Evolutionary conservation across 805 yeast genomes (phyloP), one percentile per base, ranked within the genome.

Genomic region (Starmerella tilneyi): DNA sequence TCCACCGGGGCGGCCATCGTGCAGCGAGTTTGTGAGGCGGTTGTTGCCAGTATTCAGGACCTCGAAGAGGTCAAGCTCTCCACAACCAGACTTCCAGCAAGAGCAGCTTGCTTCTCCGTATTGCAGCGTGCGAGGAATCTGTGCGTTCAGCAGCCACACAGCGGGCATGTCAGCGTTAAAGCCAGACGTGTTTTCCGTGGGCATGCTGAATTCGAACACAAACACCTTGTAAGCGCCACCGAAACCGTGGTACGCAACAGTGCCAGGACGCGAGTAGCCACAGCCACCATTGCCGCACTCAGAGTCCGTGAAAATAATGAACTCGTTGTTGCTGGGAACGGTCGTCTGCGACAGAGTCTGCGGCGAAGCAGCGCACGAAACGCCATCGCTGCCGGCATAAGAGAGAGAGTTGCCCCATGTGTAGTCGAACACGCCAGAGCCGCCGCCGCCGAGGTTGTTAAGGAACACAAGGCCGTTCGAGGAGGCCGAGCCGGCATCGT

Each of bases 1-100:
- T 59, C 94, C 94, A 54, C 67, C 65, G 61, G 88, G 89, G 70
- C 83, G 94, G 56, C 82, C 84, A 61, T 74, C 77, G 70, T 89
- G 97, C 59, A 89, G 68, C 62, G 85, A 92, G 46, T 84, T 70
- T 44, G 64, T 57, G 64, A 88, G 70, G 63, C 79, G 78, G 62
- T 71, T 68, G 51, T 84, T 77, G 55, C 95, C 96, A 28, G 81
- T 55, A 51, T 78, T 69, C 56, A 92, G 74, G 56, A 89, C 73
- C 75, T 92, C 98, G 60, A 89, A 92, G 59, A 86, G 72, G 68
- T 92, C 98, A 59, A 92, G 72, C 73, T 92, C 98, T 71, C 98
- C 98, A 70, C 98, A 92, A 51, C 97, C 97, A 45, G 94, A 74
- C 44, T 75, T 59, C 98, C 98, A 92, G 75, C 98, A 92, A 29